phyloP scores from a whole-genome alignment of 108 stramenopile genomes.

The Cyclotella choctawhatcheeana region DNA sequence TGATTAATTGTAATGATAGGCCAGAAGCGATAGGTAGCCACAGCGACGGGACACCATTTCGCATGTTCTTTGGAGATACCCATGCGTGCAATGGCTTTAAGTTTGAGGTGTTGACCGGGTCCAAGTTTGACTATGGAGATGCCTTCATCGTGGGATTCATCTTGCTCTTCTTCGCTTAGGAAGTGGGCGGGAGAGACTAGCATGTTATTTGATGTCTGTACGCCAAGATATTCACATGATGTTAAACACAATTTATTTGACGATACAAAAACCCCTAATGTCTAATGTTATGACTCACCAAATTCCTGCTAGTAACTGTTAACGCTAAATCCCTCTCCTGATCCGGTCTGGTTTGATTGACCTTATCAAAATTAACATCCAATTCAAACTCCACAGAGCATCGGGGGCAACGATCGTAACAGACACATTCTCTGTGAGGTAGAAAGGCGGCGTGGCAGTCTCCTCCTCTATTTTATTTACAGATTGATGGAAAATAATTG shows the following conservation, averaged over 20 bases:
- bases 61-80: constrained; percentile 98
- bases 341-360: constrained; percentile 52
- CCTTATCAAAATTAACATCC: constrained; percentile 80
- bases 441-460: constrained; percentile 15
- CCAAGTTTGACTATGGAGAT: constrained; percentile 94
- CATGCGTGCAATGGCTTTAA: constrained; percentile 93
- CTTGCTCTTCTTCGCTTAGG: constrained; percentile 80
- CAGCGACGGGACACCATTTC: constrained; percentile 97
- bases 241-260: no score
- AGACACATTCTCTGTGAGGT: constrained; percentile 17
- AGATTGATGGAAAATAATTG: no score
- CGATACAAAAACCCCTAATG: no score
- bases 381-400: constrained; percentile 90
- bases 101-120: constrained; percentile 92
- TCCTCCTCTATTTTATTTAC: neutral
- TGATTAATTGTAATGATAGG: constrained; percentile 92
- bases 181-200: constrained; percentile 84
- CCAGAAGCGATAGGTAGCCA: constrained; percentile 94
- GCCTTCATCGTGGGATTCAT: constrained; percentile 86
- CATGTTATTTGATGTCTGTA: constrained; percentile 68
- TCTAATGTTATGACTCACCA: no score
- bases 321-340: constrained; percentile 75
- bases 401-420: constrained; percentile 75
- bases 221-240: no score
- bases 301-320: constrained; percentile 79